Percentiles rank a stretch among this genome's conserved stretches.
Evolutionary conservation across 306 rosid genomes (phyloP).

Genomic region (Cercis canadensis): DNA sequence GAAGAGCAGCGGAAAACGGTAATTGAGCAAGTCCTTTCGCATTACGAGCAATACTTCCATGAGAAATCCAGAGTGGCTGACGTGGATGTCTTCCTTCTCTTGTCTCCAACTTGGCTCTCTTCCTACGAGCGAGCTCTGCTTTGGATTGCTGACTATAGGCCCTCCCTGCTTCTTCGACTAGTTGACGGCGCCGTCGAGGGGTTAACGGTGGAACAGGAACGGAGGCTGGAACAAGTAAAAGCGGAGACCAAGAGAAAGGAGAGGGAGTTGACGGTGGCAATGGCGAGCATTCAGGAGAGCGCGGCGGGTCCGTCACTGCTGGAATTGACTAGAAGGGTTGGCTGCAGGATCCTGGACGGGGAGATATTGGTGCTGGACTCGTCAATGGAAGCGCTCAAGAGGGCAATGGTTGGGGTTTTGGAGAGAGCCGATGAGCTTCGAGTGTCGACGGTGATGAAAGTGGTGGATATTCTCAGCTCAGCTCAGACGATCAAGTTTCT

Average conservation of each 20-base stretch:
- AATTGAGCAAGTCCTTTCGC: conserved; percentile 45
- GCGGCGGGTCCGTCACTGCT: conserved; percentile 41
- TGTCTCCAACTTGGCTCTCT: conserved; percentile 52
- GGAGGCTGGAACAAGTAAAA: conserved; percentile 14
- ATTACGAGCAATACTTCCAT: conserved; percentile 43
- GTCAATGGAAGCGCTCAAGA: conserved; percentile 35
- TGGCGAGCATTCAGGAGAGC: conserved; percentile 50
- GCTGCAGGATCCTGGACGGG: conserved; percentile 34
- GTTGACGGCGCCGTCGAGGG: conserved; percentile 26
- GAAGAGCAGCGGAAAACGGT: neutral
- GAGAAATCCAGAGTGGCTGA: conserved; percentile 31
- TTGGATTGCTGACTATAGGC: conserved; percentile 53
- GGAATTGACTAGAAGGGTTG: conserved; percentile 14
- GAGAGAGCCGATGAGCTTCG: conserved; percentile 41
- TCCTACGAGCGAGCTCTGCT: conserved; percentile 42
- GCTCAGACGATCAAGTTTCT: conserved; percentile 48
- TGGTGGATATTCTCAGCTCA: conserved; percentile 37
- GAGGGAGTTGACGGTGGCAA: conserved; percentile 32
- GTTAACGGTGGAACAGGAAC: conserved; percentile 22
- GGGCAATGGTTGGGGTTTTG: conserved; percentile 25
- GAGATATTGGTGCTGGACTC: conserved; percentile 30
- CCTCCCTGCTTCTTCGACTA: conserved; percentile 34
- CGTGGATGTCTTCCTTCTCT: conserved; percentile 40
- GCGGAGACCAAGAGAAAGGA: conserved; percentile 33
- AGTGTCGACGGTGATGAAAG: conserved; percentile 35